Percentiles rank a stretch among this genome's conserved stretches.
Evolutionary conservation across 768 basidiomycete genomes (phyloP).

Genomic region (Rhizopogon roseolus): DNA sequence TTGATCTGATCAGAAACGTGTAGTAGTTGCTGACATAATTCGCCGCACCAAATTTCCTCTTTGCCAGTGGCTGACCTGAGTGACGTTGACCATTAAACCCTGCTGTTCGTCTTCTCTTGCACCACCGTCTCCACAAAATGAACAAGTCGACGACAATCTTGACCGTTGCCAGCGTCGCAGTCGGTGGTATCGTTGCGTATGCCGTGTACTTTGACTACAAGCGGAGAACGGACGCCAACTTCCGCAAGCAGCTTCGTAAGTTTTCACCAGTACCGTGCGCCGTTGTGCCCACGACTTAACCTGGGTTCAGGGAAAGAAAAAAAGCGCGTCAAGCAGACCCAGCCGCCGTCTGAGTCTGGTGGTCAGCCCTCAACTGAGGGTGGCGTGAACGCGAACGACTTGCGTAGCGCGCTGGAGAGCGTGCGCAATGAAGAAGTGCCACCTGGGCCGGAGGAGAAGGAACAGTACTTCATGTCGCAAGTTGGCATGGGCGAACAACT

Average conservation of each 20-base stretch:
- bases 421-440: slow-evolving; percentile 70
- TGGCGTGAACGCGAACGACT: slow-evolving; percentile 43
- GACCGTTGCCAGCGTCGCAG: slow-evolving; percentile 41
- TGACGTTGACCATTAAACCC: slow-evolving; percentile 3
- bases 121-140: slow-evolving; percentile 16
- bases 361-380: slow-evolving; percentile 15
- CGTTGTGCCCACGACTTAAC: background rate
- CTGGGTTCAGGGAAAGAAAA: slow-evolving; percentile 75
- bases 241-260: slow-evolving; percentile 86
- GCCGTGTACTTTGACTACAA: slow-evolving; percentile 94
- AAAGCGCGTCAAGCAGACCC: slow-evolving; percentile 77
- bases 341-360: slow-evolving; percentile 37
- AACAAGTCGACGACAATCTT: slow-evolving; percentile 33
- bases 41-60: slow-evolving; percentile 5
- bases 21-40: slow-evolving; percentile 15
- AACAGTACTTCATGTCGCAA: slow-evolving; percentile 88
- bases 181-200: slow-evolving; percentile 65
- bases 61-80: background rate
- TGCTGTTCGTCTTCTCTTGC: slow-evolving; percentile 12
- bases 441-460: slow-evolving; percentile 66
- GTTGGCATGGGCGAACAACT: slow-evolving; percentile 86
- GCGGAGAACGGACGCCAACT: slow-evolving; percentile 80
- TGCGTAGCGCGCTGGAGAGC: slow-evolving; percentile 59
- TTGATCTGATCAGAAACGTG: background rate
- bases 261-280: slow-evolving; percentile 16